Conservation (phyloP, 1,284 basidiomycete species). For the Ganoderma multipileum region DNA sequence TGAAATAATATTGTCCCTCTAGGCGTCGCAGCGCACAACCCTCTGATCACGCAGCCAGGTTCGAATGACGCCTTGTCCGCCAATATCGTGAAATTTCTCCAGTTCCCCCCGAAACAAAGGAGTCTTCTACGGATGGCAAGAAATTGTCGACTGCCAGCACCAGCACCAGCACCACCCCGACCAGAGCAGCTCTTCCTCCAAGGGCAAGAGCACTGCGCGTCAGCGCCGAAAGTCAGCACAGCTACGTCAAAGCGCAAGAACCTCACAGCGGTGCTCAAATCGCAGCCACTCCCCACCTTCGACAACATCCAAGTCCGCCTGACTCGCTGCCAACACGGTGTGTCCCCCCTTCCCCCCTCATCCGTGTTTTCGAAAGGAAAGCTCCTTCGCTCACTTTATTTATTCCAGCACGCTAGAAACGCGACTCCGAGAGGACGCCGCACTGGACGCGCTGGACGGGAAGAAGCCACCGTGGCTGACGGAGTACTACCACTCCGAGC, state of each 20-base stretch:
- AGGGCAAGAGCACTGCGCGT: not conserved
- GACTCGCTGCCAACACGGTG: constrained; percentile 18
- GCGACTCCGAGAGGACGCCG: not conserved
- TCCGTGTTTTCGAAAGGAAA: too few relatives aligned
- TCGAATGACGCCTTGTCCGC: not conserved
- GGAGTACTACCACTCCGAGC: not conserved
- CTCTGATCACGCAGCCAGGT: not conserved
- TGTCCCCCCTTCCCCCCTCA: not conserved
- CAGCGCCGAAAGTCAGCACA: not conserved
- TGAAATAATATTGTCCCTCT: not conserved
- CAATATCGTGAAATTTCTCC: not conserved
- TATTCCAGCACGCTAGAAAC: not conserved
- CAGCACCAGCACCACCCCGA: not conserved
- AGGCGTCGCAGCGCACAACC: not conserved
- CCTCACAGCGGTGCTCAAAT: not conserved
- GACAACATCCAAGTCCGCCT: constrained; percentile 16
- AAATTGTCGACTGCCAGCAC: not conserved
- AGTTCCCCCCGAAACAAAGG: not conserved
- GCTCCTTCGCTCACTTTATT: not conserved
- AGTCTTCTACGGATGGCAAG: not conserved
- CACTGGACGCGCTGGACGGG: not conserved
- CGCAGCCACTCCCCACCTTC: constrained; percentile 17
- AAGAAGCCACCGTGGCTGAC: not conserved
- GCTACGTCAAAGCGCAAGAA: not conserved
- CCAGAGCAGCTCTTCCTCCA: not conserved